Base-by-base conservation (phyloP, 1,139 yeast genomes). In the Geotrichum europaeum region DNA sequence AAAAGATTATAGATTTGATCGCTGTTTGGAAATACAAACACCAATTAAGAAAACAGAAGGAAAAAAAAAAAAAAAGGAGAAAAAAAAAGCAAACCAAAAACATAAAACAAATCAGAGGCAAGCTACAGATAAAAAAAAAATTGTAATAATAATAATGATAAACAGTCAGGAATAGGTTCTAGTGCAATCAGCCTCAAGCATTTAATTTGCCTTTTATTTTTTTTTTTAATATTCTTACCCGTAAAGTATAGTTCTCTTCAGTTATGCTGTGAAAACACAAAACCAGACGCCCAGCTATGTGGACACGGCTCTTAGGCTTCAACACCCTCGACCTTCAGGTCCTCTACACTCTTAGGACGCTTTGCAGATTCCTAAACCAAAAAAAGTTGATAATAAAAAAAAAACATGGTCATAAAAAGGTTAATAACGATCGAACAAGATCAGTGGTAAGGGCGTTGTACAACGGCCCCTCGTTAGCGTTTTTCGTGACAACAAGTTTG, bases 331-430 rank as follows among this genome's bases (percentile, higher is more conserved):
- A 24, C 56, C n/a, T 56, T 51, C 13, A 55, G 22, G 18, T 18
- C 60, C 7, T 51, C 60, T 6, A 56, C 28, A 55, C 56, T 49
- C 32, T 52, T 59, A 15, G 59, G 55, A 34, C 61, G 51, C 49
- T 53, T 59, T 20, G 55, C 36, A 13, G 43, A 40, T 43, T 36
- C 30, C 24, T 15, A 34, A 15, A 20, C 34, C 20, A 25, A 10
- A 25, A 43, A 45, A 24, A 24, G 24, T 40, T 32, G 36, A 24
- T 18, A 40, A 40, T 4, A 36, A 22, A 20, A 36, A 36, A 20
- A 51, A 51, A 30, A 30, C 30, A 32, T 10, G 34, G 50, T 24
- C 36, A 53, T 36, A 22, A 40, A 40, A 7, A n/a, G 47, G 47
- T 40, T 40, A 40, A 40, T 40, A 40, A 40, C 3, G 9, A n/a